Base-by-base conservation (phyloP, 1,284 basidiomycete genomes). In the Rhodofomes roseus region DNA sequence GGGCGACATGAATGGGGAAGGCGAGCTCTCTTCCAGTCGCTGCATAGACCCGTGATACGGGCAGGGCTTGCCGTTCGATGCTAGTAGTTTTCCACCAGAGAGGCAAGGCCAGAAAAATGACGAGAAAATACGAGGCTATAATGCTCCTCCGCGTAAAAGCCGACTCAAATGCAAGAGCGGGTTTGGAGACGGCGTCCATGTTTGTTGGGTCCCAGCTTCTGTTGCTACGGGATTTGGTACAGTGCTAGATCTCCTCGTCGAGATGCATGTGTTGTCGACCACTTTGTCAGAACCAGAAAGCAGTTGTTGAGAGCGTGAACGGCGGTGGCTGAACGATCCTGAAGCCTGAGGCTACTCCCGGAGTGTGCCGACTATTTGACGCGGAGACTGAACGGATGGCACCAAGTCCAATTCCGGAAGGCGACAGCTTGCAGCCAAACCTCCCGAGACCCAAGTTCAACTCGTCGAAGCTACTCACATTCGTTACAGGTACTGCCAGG, bases 21-120 rank as follows among this genome's bases (percentile, higher is more conserved):
- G 71, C 66, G 20, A 86, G 74, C 59, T 74, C 61, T 63, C 70
- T 79, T 46, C 75, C 73, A 25, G 79, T 73, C 66, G 85, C 81
- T n/a, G 76, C 76, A 44, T 74, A 72, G 31, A 95, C 86, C 40
- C 83, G 81, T 57, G 75, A 73, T n/a, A 79, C 77, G 2, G 94
- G 93, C 18, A 96, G 75, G 0, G 87, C 77, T 16, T 91, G 80
- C 31, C 93, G 83, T 70, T 93, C 82, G 41, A 96, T 95, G 62
- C 89, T 90, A 2, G 95, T 96, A 23, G 90, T 88, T 51, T 78
- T 80, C 92, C 92, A 96, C 95, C 95, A 97, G 50, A 92, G 80
- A 4, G 95, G 95, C 20, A 93, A 60, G 1, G 87, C 86, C 7
- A 92, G 74, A 23, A 95, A 63, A 23, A 95, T 79, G 36, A 93